Percentiles rank a stretch among this genome's conserved stretches.
These are phyloP conservation scores for Acephala macrosclerotiorum DNA, from an alignment of 2,329 filamentous ascomycete species.

Conservation along the genomic window DNA sequence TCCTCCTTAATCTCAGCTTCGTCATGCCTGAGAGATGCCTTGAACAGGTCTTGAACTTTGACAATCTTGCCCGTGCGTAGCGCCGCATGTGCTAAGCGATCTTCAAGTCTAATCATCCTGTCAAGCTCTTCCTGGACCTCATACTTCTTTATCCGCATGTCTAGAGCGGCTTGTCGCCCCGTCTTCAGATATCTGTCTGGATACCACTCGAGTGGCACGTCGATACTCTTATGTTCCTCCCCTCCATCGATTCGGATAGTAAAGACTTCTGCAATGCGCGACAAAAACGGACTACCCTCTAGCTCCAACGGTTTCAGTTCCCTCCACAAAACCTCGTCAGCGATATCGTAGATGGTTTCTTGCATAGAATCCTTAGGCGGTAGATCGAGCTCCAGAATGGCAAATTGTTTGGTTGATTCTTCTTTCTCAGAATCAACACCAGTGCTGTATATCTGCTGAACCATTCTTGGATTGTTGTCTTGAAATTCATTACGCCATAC, in stretches of 20 bases:
- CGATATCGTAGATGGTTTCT: conserved; percentile 44
- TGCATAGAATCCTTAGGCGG: conserved; percentile 36
- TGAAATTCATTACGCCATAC: conserved; percentile 34
- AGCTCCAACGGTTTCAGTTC: conserved; percentile 30
- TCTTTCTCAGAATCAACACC: conserved; percentile 34
- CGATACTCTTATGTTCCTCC: conserved; percentile 52
- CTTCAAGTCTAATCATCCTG: conserved; percentile 37
- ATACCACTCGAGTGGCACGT: conserved; percentile 60
- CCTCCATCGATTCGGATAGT: conserved; percentile 52
- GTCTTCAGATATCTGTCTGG: conserved; percentile 59
- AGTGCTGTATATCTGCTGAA: conserved; percentile 39
- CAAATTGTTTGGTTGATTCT: conserved; percentile 37
- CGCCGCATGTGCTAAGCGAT: conserved; percentile 37
- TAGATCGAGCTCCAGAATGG: conserved; percentile 40
- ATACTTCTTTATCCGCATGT: conserved; percentile 47
- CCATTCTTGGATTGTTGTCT: conserved; percentile 23
- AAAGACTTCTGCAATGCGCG: conserved; percentile 55
- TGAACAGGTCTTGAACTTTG: conserved; percentile 43
- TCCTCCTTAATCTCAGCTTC: conserved; percentile 31
- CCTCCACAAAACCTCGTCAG: conserved; percentile 43
- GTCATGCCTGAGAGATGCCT: conserved; percentile 42
- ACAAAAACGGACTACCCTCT: conserved; percentile 40
- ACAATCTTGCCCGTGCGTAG: conserved; percentile 35
- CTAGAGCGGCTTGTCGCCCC: conserved; percentile 54
- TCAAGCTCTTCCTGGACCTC: conserved; percentile 40